phyloP scores from a whole-genome alignment of 148 eudicot genomes.

The Rhododendron mucronatum region DNA sequence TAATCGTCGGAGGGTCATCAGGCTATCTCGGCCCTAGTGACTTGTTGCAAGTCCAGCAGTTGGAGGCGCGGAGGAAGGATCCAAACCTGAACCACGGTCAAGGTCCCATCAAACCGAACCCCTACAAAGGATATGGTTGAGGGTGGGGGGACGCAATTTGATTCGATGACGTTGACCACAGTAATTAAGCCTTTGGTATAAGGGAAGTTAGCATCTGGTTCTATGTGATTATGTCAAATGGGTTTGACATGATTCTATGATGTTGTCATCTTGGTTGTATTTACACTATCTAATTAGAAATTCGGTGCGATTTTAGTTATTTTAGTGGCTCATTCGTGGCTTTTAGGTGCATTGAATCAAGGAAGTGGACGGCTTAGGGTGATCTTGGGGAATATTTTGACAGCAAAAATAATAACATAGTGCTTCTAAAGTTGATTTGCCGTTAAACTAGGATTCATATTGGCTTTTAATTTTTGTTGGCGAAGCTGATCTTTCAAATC shows the following conservation, averaged over 20 bases:
- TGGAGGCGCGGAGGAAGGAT: too few species aligned
- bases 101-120: too few species aligned
- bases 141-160: too few species aligned
- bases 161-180: too few species aligned
- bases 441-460: neutral
- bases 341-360: neutral
- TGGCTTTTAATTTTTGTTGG: neutral
- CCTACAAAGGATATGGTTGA: too few species aligned
- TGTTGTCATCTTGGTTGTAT: too few species aligned
- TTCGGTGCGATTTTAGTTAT: neutral
- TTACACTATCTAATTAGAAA: neutral
- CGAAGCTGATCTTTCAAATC: neutral
- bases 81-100: too few species aligned
- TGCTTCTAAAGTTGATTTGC: neutral
- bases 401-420: neutral
- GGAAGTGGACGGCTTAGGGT: neutral
- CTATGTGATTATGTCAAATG: neutral
- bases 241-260: neutral
- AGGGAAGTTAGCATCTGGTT: neutral
- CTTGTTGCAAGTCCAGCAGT: too few species aligned
- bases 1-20: too few species aligned
- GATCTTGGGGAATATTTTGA: neutral
- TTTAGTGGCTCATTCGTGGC: neutral
- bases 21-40: too few species aligned
- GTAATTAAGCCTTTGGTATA: too few species aligned